A percentile compares a stretch with the other conserved stretches of the same genome.
phyloP scores from a whole-genome alignment of 1,139 yeast genomes.

The Yarrowia galli region DNA sequence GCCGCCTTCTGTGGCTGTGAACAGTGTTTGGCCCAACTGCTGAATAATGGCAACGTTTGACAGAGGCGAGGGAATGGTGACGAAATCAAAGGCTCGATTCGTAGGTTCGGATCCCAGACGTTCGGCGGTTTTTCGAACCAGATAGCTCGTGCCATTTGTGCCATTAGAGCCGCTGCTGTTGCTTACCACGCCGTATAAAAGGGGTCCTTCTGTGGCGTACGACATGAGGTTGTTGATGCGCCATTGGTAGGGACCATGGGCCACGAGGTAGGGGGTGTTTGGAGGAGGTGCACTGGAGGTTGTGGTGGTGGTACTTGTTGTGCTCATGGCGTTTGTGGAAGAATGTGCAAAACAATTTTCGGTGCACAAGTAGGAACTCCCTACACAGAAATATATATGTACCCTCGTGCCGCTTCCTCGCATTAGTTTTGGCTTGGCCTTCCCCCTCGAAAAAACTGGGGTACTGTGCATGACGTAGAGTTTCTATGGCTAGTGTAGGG shows the following conservation, averaged over 20 bases:
- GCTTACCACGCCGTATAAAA: conserved; percentile 9
- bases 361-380: too few species aligned
- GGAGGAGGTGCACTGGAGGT: not conserved
- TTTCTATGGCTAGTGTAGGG: not conserved
- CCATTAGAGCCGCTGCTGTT: not conserved
- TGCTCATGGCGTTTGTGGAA: not conserved
- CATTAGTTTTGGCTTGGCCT: conserved; percentile 14
- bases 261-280: not conserved
- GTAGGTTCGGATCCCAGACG: not conserved
- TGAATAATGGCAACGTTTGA: not conserved
- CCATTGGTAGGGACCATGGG: conserved; percentile 15
- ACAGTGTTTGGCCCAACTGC: conserved; percentile 31
- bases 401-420: not conserved
- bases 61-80: conserved; percentile 18
- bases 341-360: too few species aligned
- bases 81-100: conserved; percentile 22
- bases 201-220: conserved; percentile 8
- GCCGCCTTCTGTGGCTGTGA: conserved; percentile 15
- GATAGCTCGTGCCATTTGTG: not conserved
- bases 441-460: conserved; percentile 28
- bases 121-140: conserved; percentile 29
- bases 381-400: too few species aligned
- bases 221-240: conserved; percentile 20
- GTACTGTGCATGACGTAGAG: conserved; percentile 10
- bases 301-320: conserved; percentile 2